Base-by-base conservation (phyloP, 2,329 filamentous ascomycete genomes). In the Tolypocladium sp. region DNA sequence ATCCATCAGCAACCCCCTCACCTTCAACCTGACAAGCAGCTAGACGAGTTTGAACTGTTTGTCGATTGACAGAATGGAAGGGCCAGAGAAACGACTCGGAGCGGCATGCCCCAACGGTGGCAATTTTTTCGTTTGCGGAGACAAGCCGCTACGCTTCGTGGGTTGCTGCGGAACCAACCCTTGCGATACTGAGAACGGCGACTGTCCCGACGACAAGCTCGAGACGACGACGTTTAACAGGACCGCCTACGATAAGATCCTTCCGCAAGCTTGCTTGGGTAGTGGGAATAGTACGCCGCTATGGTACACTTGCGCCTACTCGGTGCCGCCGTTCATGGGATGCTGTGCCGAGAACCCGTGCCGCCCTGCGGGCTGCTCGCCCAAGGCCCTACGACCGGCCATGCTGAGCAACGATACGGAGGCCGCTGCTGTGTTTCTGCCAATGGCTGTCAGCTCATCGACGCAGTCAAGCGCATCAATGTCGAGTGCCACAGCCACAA, bases 151-250 rank as follows among this genome's bases (percentile, higher is more conserved):
- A 3, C 69, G 70, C 37, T 78, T 77, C 63, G 58, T 78, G 46
- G 76, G 76, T 15, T 78, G 76, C 62, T 78, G 76, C 64, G 65
- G 66, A 41, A 64, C 65, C 40, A 63, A 77, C 57, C 74, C 75
- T 2, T 74, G 71, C 64, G 60, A 64, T 27, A 60, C 59, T 9
- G 63, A 62, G 38, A 63, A 65, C 25, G 74, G 74, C 41, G 46
- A 59, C 41, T 77, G 76, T 57, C 73, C 73, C 1, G 63, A 67
- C 10, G 60, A 63, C 2, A 59, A 62, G 12, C 58, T 75, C 25
- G 58, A 55, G 13, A 46, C 66, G 1, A 61, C 69, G 10, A 69
- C 68, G 6, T 77, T 74, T 56, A 61, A 68, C 27, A 30, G 57
- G 1, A 57, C 61, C 8, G 61, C 60, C 8, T 70, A 70, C 55